Base-by-base conservation (phyloP, 768 basidiomycete genomes). In the Macrolepiota fuliginosa region DNA sequence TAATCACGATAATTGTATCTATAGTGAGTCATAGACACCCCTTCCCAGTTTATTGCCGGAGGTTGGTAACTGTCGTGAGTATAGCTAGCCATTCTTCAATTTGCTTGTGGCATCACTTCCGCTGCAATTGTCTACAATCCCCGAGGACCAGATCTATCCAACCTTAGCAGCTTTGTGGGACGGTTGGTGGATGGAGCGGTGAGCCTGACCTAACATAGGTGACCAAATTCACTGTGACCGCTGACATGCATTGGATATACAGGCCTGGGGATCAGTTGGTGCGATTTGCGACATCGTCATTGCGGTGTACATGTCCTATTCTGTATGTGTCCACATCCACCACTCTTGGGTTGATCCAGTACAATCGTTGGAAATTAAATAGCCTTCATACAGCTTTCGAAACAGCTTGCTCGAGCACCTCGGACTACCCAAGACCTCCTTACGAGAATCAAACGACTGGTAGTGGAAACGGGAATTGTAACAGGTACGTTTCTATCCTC, bases 381-480 rank as follows among this genome's bases (percentile, higher is more conserved):
- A 32, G 3, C 29, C 3, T 7, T 7, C 12, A 7, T 37, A 17
- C 49, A 59, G 58, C 17, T 59, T 39, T 37, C 29, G 4, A 32
- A 25, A 6, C 51, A 45, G 29, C 17, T 13, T n/a, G 13, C 24
- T 25, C 9, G 24, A 12, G 12, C 52, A 22, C 36, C 58, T 11
- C 12, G 45, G 32, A 25, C 7, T 17, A 53, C 58, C 1, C 58
- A 60, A 54, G 40, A 19, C 13, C 17, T 45, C n/a, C n/a, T 60
- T 17, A 60, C 40, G 15, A 40, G n/a, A 29, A 32, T 35, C 39
- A 54, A 45, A 24, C 39, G 58, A 25, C 37, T 60, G 1, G 4
- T 60, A 17, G 32, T 60, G 15, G 58, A 60, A 60, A 60, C 58
- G 0, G 58, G 58, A 11, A 15, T 37, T 15, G 12, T 60, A 10